Evolutionary conservation across 2,329 filamentous ascomycete species (phyloP), one percentile per base, ranked within the genome.

Genomic region (Aureobasidium sp.): DNA sequence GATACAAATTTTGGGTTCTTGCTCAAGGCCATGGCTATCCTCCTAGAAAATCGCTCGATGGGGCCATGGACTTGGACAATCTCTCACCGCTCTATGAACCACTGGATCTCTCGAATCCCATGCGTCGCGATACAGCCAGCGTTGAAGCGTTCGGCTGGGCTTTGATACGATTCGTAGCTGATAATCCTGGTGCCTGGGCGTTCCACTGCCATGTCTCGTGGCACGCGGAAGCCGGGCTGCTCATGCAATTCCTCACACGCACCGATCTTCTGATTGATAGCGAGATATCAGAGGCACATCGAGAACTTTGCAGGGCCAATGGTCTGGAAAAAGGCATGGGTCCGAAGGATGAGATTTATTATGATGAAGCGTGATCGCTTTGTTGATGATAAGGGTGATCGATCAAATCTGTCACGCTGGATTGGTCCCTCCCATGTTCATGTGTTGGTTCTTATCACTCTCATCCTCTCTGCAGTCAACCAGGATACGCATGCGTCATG

Each of bases 201-300:
- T 77, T 84, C 23, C 82, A 84, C 67, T 84, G 82, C 64, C 82
- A 84, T 64, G 78, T 83, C 61, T 73, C 75, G 0, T 85, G 82
- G 82, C 82, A 85, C 65, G 74, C 77, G 0, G 81, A 83, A 64
- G 78, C 81, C 1, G 82, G 82, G 1, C 76, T 84, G 74, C 61
- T 79, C 33, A 85, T 86, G 83, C 81, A 84, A 68, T 78, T 86
- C 58, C 65, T 83, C 29, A 78, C 77, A 8, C 71, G 78, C 31
- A 71, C 75, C 11, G 79, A 83, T 46, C 70, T 71, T 40, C 69
- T 85, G 63, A 69, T 66, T 29, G 57, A 55, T 9, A 77, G 73
- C 72, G 60, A 68, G 19, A 64, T 84, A 2, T 79, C 81, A 0
- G 71, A 73, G 21, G 76, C 75, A 13, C 76, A 78, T 50, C 71